Evolutionary conservation across 23 red algal species (phyloP), one percentile per base, ranked within the genome.

Genomic region (Gracilaria vermiculophylla): DNA sequence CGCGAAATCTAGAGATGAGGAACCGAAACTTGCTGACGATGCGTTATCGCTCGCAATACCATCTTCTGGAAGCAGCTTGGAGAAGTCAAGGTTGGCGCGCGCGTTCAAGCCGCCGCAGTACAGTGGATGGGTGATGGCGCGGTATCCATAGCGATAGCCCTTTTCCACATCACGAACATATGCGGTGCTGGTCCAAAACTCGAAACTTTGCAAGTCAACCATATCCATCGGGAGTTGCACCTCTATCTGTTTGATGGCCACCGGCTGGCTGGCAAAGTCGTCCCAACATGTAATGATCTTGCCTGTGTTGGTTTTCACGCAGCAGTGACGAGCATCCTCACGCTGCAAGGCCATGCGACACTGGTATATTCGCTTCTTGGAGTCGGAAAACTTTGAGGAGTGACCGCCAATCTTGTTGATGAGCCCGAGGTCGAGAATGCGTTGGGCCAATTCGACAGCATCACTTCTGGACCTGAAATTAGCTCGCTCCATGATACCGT

Each of bases 121-220:
- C 80, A 93, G 44, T 8, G 90, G 90, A 77, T 93, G 90, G 20
- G 90, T 76, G 27, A 93, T 77, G 6, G 79, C 81, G 24, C 90
- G 79, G 55, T 93, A 93, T 34, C 90, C 90, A 52, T 85, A 85
- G 17, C 66, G 67, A 78, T 85, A 78, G 16, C 79, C 78, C 57
- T 91, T 91, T 5, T 77, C 67, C 44, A 85, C 62, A 55, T 72
- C 54, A 7, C 82, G 62, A 29, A 78, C 69, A 61, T 85, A 93
- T 1, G 84, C 79, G 51, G 47, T 67, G 42, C 41, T 64, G 27
- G 90, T 79, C 90, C 90, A 93, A 55, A 93, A 93, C 53, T 85
- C 80, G 58, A 76, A 66, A 53, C 90, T 84, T 40, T 93, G 90
- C 48, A 93, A 55, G 50, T 93, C 90, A 53, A 86, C 36, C 71